Conservation (phyloP, 2,329 filamentous ascomycete species). For the Alternaria arbusti region DNA sequence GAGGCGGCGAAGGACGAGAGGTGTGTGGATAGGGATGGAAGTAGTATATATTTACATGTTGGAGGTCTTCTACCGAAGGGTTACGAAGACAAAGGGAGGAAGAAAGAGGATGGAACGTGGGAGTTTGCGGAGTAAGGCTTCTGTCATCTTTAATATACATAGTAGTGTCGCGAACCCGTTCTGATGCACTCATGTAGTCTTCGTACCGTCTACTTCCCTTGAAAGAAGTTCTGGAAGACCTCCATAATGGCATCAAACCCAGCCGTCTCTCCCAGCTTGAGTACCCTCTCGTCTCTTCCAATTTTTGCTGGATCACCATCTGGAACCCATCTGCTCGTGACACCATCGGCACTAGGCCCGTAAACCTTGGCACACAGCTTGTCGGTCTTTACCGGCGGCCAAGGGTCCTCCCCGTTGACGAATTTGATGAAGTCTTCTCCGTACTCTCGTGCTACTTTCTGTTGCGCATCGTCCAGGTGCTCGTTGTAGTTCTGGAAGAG, state of each 20-base stretch:
- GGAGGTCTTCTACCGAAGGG: conserved; percentile 33
- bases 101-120: conserved; percentile 31
- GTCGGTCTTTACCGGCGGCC: conserved; percentile 34
- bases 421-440: conserved; percentile 43
- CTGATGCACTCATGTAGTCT: neutral
- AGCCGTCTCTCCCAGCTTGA: conserved; percentile 34
- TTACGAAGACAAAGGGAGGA: conserved; percentile 36
- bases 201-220: conserved; percentile 13
- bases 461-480: conserved; percentile 29
- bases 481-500: conserved; percentile 46
- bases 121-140: conserved; percentile 20
- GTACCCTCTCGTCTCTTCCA: conserved; percentile 30
- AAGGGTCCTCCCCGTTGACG: conserved; percentile 40
- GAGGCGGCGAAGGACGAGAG: conserved; percentile 29
- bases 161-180: neutral
- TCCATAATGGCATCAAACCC: conserved; percentile 34
- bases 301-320: conserved; percentile 33
- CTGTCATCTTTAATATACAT: neutral
- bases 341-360: conserved; percentile 36
- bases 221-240: conserved; percentile 38
- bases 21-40: conserved; percentile 39
- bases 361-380: conserved; percentile 37
- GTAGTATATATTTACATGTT: conserved; percentile 41
- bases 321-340: conserved; percentile 33
- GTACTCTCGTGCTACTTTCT: conserved; percentile 29